A percentile compares a stretch with the other conserved stretches of the same genome.
These are phyloP conservation scores for Schrenkiella parvula DNA, from an alignment of 345 rosid genomes.

Conservation along the genomic window DNA sequence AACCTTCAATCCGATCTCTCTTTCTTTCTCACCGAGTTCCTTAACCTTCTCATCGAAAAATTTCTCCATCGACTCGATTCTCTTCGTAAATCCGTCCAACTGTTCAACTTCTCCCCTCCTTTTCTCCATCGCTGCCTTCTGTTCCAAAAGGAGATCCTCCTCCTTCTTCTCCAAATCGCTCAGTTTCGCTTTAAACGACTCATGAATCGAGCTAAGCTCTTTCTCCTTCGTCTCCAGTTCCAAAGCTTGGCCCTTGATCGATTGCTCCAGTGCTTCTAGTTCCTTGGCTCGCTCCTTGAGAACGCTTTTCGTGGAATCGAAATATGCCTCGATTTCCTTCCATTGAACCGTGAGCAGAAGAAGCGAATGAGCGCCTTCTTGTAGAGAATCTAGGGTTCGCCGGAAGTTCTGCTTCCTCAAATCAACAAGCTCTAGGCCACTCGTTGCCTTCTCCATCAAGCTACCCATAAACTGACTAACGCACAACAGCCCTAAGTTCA, in stretches of 20 bases:
- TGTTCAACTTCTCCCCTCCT: slow-evolving; percentile 6
- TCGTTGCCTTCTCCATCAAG: slow-evolving; percentile 28
- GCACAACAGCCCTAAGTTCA: neutral
- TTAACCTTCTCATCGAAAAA: neutral
- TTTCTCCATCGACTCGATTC: neutral
- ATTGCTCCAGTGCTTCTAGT: slow-evolving; percentile 22
- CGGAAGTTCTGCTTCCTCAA: slow-evolving; percentile 18
- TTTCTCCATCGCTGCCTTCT: slow-evolving; percentile 3
- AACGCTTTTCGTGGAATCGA: slow-evolving; percentile 19
- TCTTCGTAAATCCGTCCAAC: neutral
- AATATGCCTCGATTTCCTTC: slow-evolving; percentile 42
- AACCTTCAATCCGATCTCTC: slow-evolving; percentile 20
- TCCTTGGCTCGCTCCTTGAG: slow-evolving; percentile 35
- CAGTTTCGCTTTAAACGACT: neutral
- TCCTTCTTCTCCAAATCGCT: slow-evolving; percentile 31
- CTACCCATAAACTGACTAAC: neutral
- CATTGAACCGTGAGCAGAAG: slow-evolving; percentile 39
- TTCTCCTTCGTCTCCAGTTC: slow-evolving; percentile 19
- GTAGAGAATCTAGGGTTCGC: slow-evolving; percentile 32
- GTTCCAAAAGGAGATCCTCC: slow-evolving; percentile 13
- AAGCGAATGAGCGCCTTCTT: slow-evolving; percentile 41
- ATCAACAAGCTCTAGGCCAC: slow-evolving; percentile 5
- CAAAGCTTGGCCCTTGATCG: neutral
- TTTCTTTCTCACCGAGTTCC: slow-evolving; percentile 5
- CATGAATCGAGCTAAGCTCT: neutral